Conservation (phyloP, 176 grass and related monocot genomes). For the Aegilops tauschii region DNA sequence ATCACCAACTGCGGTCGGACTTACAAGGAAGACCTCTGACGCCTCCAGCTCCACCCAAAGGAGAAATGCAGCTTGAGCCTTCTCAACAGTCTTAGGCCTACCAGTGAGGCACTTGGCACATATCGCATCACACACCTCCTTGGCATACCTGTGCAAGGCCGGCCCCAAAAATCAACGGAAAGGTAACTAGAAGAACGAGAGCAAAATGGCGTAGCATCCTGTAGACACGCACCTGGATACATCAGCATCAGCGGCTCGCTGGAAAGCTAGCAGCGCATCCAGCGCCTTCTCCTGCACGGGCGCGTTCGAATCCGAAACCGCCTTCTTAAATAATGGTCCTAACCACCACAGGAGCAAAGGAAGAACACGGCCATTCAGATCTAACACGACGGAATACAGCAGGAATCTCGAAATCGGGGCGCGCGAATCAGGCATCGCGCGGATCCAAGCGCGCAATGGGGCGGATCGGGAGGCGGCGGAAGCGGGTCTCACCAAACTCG, state of each 20-base stretch:
- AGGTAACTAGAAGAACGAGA: conserved; percentile 1
- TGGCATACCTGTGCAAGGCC: conserved; percentile 56
- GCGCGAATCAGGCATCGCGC: conserved; percentile 10
- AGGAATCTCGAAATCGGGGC: conserved; percentile 3
- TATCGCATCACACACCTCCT: conserved; percentile 95
- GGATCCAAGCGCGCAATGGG: conserved; percentile 35
- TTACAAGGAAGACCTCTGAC: conserved; percentile 86
- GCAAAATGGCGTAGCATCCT: not conserved
- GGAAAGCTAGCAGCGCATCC: conserved; percentile 87
- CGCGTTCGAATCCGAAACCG: conserved; percentile 92
- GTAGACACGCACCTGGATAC: conserved; percentile 50
- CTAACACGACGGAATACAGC: conserved; percentile 20
- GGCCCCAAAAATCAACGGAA: conserved; percentile 22
- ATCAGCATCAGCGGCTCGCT: conserved; percentile 87
- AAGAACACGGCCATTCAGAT: conserved; percentile 38
- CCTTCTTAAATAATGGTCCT: conserved; percentile 96
- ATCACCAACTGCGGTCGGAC: conserved; percentile 12
- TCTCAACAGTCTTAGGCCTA: conserved; percentile 97
- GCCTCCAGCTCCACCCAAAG: conserved; percentile 96
- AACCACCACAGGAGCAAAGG: conserved; percentile 14
- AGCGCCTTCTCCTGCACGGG: conserved; percentile 97
- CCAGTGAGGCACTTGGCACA: conserved; percentile 95
- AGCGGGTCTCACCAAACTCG: conserved; percentile 78
- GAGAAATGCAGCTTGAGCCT: conserved; percentile 83
- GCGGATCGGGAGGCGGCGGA: conserved; percentile 6